A percentile compares a stretch with the other conserved stretches of the same genome.
phyloP scores from a whole-genome alignment of 2,329 filamentous ascomycete genomes.

The Stachybotrys echinatus region DNA sequence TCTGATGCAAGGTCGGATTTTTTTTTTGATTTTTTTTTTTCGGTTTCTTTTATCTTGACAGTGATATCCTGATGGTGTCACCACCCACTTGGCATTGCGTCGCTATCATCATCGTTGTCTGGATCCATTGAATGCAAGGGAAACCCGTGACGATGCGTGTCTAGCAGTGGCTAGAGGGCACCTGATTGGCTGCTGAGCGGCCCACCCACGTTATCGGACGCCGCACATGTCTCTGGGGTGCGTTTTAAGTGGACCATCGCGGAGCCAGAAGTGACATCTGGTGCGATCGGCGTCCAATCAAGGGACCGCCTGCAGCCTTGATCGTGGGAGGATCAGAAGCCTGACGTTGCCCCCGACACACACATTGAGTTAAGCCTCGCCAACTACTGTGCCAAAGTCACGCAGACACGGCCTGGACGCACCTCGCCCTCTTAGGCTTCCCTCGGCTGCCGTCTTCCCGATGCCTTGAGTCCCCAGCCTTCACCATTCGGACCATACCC shows the following conservation, averaged over 20 bases:
- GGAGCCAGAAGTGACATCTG: background rate
- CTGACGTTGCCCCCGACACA: background rate
- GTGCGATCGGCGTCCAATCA: background rate
- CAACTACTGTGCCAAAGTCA: background rate
- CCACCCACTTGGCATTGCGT: too few species aligned
- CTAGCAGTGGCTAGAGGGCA: too few species aligned
- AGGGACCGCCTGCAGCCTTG: background rate
- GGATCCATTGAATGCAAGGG: too few species aligned
- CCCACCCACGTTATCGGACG: background rate
- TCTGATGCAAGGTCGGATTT: too few species aligned
- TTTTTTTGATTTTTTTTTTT: too few species aligned
- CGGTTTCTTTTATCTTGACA: too few species aligned
- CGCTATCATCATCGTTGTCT: too few species aligned
- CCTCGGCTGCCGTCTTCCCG: background rate
- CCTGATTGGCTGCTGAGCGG: background rate
- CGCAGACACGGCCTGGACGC: background rate
- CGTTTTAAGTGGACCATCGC: background rate
- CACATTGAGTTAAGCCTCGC: too few species aligned
- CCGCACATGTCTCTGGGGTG: background rate
- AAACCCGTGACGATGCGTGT: too few species aligned
- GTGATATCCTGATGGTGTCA: too few species aligned
- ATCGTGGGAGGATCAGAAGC: background rate
- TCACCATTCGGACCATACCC: conserved; percentile 27
- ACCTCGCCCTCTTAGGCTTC: background rate
- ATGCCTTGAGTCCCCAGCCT: conserved; percentile 6